Evolutionary conservation across 2,329 filamentous ascomycete species (phyloP), one percentile per base, ranked within the genome.

Genomic region (Colletotrichum nymphaeae): DNA sequence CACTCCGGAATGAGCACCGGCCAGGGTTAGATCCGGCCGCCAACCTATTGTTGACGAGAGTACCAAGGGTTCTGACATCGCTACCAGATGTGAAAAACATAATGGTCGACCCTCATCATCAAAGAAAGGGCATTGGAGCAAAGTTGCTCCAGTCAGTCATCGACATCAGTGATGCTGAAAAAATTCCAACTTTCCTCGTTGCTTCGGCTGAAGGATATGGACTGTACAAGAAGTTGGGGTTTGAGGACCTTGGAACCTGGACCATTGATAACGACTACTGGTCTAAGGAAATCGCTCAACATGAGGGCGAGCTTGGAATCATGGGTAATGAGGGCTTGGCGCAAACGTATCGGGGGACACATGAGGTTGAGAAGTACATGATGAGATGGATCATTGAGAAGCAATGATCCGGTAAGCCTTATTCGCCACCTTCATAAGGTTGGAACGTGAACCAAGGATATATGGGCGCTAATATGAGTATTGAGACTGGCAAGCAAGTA

Each of bases 41-140:
- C 0, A 6, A 5, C 22, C 9, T 35, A 12, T 4, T 35, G 32
- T 35, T 35, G 32, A 35, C 11, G 32, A 35, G 32, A 35, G 32
- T 5, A 9, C 14, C 9, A 24, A 32, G 19, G 9, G 19, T n/a
- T 19, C 68, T 67, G 46, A 75, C 28, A 12, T 16, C 11, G 19
- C 26, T 11, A 35, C 19, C 16, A 78, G 76, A 75, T 57, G 65
- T 78, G 22, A 74, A 75, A 22, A 75, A 75, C n/a, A 69, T 77
- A 22, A 79, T 78, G 77, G 67, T 78, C 8, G 69, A 76, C 19
- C 77, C 78, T 2, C 16, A 53, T 16, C 60, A 77, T 28, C 77
- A 79, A 58, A 69, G 76, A 11, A 72, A 63, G 6, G 77, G 76
- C 22, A 67, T 77, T 1, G 75, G 77, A 12, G 32, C 46, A 6